Evolutionary conservation across 2,329 filamentous ascomycete genomes (phyloP), one percentile per base, ranked within the genome.

Genomic region (Fusarium redolens): DNA sequence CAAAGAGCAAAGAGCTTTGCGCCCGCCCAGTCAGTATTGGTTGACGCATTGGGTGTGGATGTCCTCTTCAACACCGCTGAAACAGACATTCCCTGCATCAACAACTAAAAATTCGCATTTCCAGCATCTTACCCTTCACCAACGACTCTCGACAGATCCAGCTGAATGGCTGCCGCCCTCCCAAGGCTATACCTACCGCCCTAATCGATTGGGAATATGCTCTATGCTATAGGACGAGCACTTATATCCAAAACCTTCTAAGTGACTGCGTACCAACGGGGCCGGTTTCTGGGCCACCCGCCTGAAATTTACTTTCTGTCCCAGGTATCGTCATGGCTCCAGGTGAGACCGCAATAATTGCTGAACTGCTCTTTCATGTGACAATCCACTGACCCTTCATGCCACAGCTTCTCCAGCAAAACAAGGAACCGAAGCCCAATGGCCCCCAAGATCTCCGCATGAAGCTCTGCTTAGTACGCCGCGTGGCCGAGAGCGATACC

Each of bases 401-500:
- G n/a, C 38, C 25, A 35, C 47, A 79, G 76, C 74, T 61, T 75
- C 76, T 30, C 76, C 81, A 72, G 80, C 83, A 72, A 80, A 85
- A 52, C 76, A 81, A 74, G 80, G 82, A 76, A 80, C 84, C 68
- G 85, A 87, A 77, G 81, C 85, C 48, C 87, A 91, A 81, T 93
- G 91, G 91, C 91, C 91, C 22, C 91, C 91, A 28, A 85, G 88
- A 79, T 92, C 90, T 61, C 91, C 91, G 45, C 89, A 88, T 79
- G 90, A 92, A 78, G 90, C 85, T 57, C 85, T 92, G 25, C 78
- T 91, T 41, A 87, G 88, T 79, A 91, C 95, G 7, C 96, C 96
- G 2, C 90, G 92, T 73, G 96, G 95, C 59, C 92, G 95, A 77
- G 90, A 92, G 79, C 92, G 91, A 80, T 90, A 94, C 78, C 88